Percentiles rank a stretch among this genome's conserved stretches.
phyloP scores from a whole-genome alignment of 2,329 filamentous ascomycete species.

The Zasmidium cellare region DNA sequence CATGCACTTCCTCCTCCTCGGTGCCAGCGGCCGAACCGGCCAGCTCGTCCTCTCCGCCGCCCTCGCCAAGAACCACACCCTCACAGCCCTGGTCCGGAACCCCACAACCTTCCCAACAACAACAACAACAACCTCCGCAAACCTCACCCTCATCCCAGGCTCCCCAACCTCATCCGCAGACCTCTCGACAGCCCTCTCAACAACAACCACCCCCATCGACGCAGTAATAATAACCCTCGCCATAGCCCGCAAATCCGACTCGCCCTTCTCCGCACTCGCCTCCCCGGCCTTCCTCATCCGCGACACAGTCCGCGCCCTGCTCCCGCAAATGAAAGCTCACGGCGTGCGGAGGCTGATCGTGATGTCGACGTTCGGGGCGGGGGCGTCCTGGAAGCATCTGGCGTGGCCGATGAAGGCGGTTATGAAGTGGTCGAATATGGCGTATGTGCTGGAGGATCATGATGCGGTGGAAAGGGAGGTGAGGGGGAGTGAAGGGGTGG shows the following conservation, averaged over 20 bases:
- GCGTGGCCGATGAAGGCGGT: slow-evolving; percentile 27
- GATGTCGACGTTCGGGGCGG: slow-evolving; percentile 54
- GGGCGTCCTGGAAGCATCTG: slow-evolving; percentile 46
- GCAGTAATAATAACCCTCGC: slow-evolving; percentile 54
- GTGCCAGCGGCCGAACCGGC: slow-evolving; percentile 51
- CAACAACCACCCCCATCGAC: slow-evolving; percentile 30
- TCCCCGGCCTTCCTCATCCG: slow-evolving; percentile 50
- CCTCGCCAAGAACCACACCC: slow-evolving; percentile 42
- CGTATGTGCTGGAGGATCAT: slow-evolving; percentile 43
- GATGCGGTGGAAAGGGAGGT: slow-evolving; percentile 47
- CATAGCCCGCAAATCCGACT: slow-evolving; percentile 47
- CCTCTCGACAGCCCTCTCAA: slow-evolving; percentile 33
- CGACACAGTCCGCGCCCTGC: slow-evolving; percentile 41
- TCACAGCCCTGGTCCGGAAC: slow-evolving; percentile 50
- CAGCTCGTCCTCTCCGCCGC: slow-evolving; percentile 44
- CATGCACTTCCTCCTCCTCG: slow-evolving; percentile 50
- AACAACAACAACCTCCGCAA: slow-evolving; percentile 13
- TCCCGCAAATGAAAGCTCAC: slow-evolving; percentile 41
- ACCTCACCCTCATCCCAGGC: slow-evolving; percentile 44
- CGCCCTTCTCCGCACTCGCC: slow-evolving; percentile 49
- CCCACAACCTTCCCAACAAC: slow-evolving; percentile 32
- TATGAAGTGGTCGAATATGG: slow-evolving; percentile 2
- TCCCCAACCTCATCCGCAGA: slow-evolving; percentile 9
- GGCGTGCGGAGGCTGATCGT: slow-evolving; percentile 47
- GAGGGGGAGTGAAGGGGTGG: slow-evolving; percentile 33